phyloP scores from a whole-genome alignment of 1,284 basidiomycete species.

The Mycosarcoma maydis region DNA sequence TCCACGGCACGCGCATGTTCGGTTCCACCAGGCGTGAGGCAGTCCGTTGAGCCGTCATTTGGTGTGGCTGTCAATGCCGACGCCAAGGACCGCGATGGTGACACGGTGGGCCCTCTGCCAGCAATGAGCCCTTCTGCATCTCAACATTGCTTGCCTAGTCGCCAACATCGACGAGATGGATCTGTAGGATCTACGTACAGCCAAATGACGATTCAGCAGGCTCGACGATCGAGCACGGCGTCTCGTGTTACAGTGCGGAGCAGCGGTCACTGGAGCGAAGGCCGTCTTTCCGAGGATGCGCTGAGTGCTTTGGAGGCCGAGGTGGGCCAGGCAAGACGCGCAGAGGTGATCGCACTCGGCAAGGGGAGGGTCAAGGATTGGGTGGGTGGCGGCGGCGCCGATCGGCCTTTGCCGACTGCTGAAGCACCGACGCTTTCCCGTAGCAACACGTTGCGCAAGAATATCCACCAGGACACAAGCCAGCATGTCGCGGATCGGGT shows the following conservation, averaged over 20 bases:
- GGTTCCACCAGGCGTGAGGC: not conserved
- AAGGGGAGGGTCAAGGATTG: constrained; percentile 49
- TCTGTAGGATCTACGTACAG: constrained; percentile 16
- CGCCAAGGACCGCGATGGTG: constrained; percentile 4
- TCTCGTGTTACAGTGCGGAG: constrained; percentile 34
- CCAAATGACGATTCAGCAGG: constrained; percentile 24
- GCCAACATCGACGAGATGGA: constrained; percentile 23
- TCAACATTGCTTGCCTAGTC: constrained; percentile 16
- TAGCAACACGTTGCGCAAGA: constrained; percentile 33
- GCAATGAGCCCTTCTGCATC: constrained; percentile 20
- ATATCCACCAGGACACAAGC: not conserved
- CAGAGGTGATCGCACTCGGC: constrained; percentile 44
- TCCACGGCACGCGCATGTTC: constrained; percentile 6
- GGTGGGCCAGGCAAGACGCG: constrained; percentile 39
- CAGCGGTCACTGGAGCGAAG: constrained; percentile 43
- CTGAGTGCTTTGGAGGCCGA: constrained; percentile 48
- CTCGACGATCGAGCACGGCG: constrained; percentile 20
- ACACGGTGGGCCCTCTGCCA: constrained; percentile 25
- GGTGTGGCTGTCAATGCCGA: not conserved
- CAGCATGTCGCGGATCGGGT: not conserved
- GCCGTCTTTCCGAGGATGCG: constrained; percentile 36
- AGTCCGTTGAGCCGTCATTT: not conserved
- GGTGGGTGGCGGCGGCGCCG: constrained; percentile 25
- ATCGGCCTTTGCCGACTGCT: constrained; percentile 12
- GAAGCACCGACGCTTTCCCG: constrained; percentile 41